Evolutionary conservation across 176 grass and related monocot genomes (phyloP).

Genomic region (Luzula sylvatica): DNA sequence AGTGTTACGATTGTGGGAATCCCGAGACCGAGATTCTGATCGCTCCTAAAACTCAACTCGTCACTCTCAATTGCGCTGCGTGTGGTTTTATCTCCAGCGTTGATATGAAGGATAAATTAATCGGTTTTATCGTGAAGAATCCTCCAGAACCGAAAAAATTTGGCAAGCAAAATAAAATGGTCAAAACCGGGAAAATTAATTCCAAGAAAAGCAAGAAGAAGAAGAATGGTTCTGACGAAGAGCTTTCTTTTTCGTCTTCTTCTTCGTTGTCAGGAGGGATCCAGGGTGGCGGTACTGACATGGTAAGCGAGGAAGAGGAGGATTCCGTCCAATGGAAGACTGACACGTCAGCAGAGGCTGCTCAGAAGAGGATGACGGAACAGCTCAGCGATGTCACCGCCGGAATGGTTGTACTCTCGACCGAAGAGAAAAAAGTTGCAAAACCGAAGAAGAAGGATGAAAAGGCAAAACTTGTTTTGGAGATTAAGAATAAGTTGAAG

Average conservation of each 20-base stretch:
- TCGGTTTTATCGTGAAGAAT: slow-evolving; percentile 62
- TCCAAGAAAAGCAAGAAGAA: slow-evolving; percentile 25
- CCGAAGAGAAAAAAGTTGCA: slow-evolving; percentile 10
- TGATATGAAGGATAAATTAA: slow-evolving; percentile 71
- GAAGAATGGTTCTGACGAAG: slow-evolving; percentile 53
- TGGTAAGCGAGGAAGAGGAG: slow-evolving; percentile 30
- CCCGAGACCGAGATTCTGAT: slow-evolving; percentile 80
- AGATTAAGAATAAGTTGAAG: slow-evolving; percentile 35
- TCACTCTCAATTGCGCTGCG: slow-evolving; percentile 73
- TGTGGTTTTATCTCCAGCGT: slow-evolving; percentile 79
- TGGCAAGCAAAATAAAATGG: slow-evolving; percentile 67
- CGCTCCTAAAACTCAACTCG: slow-evolving; percentile 40
- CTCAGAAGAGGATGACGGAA: slow-evolving; percentile 59
- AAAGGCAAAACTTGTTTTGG: slow-evolving; percentile 15
- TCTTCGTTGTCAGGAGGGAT: slow-evolving; percentile 38
- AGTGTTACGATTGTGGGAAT: slow-evolving; percentile 69
- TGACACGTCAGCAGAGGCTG: slow-evolving; percentile 65
- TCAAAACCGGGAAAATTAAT: slow-evolving; percentile 12
- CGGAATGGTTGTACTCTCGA: slow-evolving; percentile 73
- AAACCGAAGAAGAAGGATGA: slow-evolving; percentile 4
- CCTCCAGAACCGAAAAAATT: slow-evolving; percentile 65
- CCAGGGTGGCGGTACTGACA: slow-evolving; percentile 28
- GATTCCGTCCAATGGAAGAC: slow-evolving; percentile 75
- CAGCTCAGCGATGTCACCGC: slow-evolving; percentile 80
- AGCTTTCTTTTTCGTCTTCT: too few species aligned